Evolutionary conservation across 129 eudicot species (phyloP).

Genomic region (Sambucus nigra): DNA sequence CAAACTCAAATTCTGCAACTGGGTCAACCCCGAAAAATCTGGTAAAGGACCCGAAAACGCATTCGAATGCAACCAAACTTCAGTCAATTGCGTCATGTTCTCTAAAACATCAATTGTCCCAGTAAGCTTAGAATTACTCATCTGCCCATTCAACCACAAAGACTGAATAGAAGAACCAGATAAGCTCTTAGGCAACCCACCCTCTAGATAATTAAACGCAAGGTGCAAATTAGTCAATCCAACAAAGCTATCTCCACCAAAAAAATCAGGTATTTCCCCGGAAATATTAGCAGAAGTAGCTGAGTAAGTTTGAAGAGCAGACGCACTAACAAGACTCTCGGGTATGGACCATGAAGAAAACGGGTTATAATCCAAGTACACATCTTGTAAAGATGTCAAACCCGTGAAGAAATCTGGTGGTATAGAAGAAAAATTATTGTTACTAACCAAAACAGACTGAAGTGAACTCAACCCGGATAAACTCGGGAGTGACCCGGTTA

Average conservation of each 20-base stretch:
- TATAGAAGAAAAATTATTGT: slow-evolving; percentile 44
- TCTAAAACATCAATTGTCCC: slow-evolving; percentile 51
- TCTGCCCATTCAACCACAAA: slow-evolving; percentile 83
- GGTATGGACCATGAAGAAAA: slow-evolving; percentile 53
- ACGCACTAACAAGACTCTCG: slow-evolving; percentile 33
- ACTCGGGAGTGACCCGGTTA: slow-evolving; percentile 65
- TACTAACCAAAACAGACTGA: slow-evolving; percentile 29
- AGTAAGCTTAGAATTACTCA: slow-evolving; percentile 27
- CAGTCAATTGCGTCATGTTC: slow-evolving; percentile 56
- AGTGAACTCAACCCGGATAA: slow-evolving; percentile 58
- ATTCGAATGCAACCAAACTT: slow-evolving; percentile 60
- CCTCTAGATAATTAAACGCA: slow-evolving; percentile 45
- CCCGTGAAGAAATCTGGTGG: slow-evolving; percentile 73
- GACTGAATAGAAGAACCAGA: slow-evolving; percentile 47
- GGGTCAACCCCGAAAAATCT: slow-evolving; percentile 41
- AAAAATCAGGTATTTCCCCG: slow-evolving; percentile 59
- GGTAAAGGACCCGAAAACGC: slow-evolving; percentile 70
- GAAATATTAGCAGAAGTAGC: slow-evolving; percentile 48
- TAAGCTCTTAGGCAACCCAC: slow-evolving; percentile 51
- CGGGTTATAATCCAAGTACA: slow-evolving; percentile 43
- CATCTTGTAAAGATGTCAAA: slow-evolving; percentile 49
- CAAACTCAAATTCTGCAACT: slow-evolving; percentile 40
- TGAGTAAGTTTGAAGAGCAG: slow-evolving; percentile 40
- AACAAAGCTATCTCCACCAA: slow-evolving; percentile 41
- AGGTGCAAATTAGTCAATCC: slow-evolving; percentile 42